phyloP scores from a whole-genome alignment of 2,329 filamentous ascomycete species.

The Aspergillus caelatus region DNA sequence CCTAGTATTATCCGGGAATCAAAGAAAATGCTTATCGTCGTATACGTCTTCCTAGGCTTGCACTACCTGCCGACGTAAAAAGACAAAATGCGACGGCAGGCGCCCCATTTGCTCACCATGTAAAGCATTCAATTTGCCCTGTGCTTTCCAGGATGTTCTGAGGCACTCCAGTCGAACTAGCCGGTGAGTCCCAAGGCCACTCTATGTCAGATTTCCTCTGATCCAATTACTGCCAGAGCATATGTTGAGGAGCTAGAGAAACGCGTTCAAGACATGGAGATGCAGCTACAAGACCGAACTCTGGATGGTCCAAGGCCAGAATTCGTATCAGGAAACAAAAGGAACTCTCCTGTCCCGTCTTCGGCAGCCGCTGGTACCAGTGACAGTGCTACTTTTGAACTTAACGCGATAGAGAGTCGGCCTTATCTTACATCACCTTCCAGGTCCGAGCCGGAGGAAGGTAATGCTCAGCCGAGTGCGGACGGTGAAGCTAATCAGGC shows the following conservation, averaged over 20 bases:
- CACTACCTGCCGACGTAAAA: constrained; percentile 16
- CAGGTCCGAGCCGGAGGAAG: not conserved
- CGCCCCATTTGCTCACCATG: constrained; percentile 15
- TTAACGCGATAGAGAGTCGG: not conserved
- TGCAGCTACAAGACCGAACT: constrained; percentile 10
- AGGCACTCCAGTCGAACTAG: constrained; percentile 1
- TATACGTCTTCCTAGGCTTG: constrained; percentile 11
- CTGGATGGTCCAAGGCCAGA: not conserved
- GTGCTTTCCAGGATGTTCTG: constrained; percentile 10
- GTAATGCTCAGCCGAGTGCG: not conserved
- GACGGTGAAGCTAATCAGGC: constrained; percentile 6
- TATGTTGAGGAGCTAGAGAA: constrained; percentile 15
- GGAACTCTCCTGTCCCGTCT: not conserved
- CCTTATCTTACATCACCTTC: not conserved
- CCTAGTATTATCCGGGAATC: not conserved
- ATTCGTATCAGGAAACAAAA: not conserved
- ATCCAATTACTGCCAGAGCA: not conserved
- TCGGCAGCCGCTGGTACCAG: not conserved
- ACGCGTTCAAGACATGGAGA: constrained; percentile 13
- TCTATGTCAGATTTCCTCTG: not conserved
- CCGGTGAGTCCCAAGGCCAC: not conserved
- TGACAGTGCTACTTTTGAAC: not conserved
- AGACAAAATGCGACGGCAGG: constrained; percentile 16
- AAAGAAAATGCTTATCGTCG: not conserved
- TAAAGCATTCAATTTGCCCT: constrained; percentile 10